Evolutionary conservation across 306 rosid species (phyloP), one percentile per base, ranked within the genome.

Genomic region (Sesbania bispinosa): DNA sequence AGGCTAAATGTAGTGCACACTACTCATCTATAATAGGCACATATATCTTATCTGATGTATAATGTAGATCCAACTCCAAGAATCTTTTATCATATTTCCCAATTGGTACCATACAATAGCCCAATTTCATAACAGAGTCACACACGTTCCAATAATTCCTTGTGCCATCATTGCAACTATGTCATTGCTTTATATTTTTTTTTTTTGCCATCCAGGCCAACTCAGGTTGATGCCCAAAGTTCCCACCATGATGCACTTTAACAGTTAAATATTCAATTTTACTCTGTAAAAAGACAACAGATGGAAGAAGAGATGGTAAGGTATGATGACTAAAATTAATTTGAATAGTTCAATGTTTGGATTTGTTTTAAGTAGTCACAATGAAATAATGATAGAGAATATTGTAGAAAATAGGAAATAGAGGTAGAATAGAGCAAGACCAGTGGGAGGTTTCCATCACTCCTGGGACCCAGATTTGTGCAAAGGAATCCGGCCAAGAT

Each of bases 401-500:
- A 65, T 19, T 53, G 71, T 62, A 63, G 24, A 27, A 7, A 53
- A 53, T 43, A 38, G 23, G n/a, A n/a, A 55, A 55, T 54, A 23
- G 35, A 41, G 62, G 50, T 1, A 38, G 10, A n/a, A 38, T 1
- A 38, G 10, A n/a, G 43, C 43, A 43, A 3, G 19, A 41, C 29
- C 74, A 43, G 18, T 60, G 14, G 53, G 71, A 39, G 62, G 9
- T 48, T 50, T 62, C 63, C 63, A 62, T 74, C 32, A 35, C 29
- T 4, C 4, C 11, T 60, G 71, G 81, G 76, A 60, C 81, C 81
- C 77, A 77, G 61, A 11, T 39, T 50, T 16, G 11, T 38, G 29
- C 71, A 29, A 59, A 61, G 39, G 81, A 76, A 76, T 67, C 69
- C 58, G 10, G 47, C 51, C 66, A 69, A 50, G 13, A 62, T 39